phyloP scores from a whole-genome alignment of 768 basidiomycete species.

The Panus rudis region DNA sequence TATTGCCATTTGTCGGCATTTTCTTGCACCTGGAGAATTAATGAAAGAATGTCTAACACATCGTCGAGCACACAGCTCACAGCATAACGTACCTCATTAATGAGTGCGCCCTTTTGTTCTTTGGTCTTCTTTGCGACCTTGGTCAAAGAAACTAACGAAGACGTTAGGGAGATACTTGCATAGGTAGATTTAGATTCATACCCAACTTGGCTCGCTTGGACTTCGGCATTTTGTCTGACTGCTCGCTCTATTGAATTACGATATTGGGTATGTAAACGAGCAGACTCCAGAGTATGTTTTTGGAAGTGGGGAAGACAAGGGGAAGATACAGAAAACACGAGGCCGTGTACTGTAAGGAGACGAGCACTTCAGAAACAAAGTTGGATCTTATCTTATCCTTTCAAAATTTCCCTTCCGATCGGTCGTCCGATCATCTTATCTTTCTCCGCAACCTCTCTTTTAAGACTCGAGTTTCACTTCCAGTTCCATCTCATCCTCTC shows the following conservation, averaged over 20 bases:
- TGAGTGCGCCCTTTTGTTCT: slow-evolving; percentile 81
- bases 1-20: slow-evolving; percentile 88
- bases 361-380: too few species aligned
- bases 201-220: slow-evolving; percentile 88
- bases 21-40: slow-evolving; percentile 57
- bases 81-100: slow-evolving; percentile 58
- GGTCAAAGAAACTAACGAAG: slow-evolving; percentile 76
- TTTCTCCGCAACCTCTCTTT: background rate
- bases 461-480: too few species aligned
- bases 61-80: too few species aligned
- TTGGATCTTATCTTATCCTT: background rate
- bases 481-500: slow-evolving; percentile 6
- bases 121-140: slow-evolving; percentile 92
- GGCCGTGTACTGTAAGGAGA: too few species aligned
- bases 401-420: background rate
- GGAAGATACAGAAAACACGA: too few species aligned
- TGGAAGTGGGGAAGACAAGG: too few species aligned
- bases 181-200: slow-evolving; percentile 40
- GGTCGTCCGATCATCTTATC: background rate
- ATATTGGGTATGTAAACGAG: background rate
- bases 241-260: too few species aligned
- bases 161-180: slow-evolving; percentile 8
- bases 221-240: slow-evolving; percentile 81
- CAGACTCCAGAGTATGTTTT: too few species aligned
- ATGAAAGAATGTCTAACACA: background rate